These are phyloP conservation scores for Nematodospora anomalae DNA, from an alignment of 1,139 yeast genomes.

Conservation along the genomic window DNA sequence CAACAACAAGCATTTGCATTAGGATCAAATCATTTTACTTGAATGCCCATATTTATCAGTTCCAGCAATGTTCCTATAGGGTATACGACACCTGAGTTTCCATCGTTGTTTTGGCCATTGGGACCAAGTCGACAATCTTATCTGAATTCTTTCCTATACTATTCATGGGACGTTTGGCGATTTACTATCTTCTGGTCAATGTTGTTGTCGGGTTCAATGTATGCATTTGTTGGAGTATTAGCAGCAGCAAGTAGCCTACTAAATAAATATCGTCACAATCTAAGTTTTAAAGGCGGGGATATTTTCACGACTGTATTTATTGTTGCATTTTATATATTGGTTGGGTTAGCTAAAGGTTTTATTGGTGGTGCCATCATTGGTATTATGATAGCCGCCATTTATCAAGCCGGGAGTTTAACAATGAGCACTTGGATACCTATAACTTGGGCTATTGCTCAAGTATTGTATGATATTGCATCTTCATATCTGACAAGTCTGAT, in stretches of 20 bases:
- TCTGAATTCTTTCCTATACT: conserved; percentile 62
- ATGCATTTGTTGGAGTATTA: conserved; percentile 61
- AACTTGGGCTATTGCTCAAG: conserved; percentile 69
- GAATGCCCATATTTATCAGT: conserved; percentile 30
- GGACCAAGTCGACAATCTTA: conserved; percentile 44
- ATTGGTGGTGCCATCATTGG: conserved; percentile 77
- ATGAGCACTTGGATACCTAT: conserved; percentile 96
- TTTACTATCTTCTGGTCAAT: conserved; percentile 84
- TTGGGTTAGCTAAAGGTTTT: conserved; percentile 66
- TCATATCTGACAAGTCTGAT: conserved; percentile 54
- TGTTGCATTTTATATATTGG: conserved; percentile 42
- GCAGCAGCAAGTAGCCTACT: conserved; percentile 49
- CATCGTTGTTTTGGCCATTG: conserved; percentile 76
- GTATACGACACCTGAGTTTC: conserved; percentile 75
- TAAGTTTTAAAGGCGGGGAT: conserved; percentile 15
- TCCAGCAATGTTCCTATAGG: conserved; percentile 69
- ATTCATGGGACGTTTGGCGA: conserved; percentile 73
- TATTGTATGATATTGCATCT: conserved; percentile 63
- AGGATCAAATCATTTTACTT: not conserved
- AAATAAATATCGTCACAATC: conserved; percentile 23
- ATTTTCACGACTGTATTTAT: conserved; percentile 30
- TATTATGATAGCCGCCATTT: conserved; percentile 59
- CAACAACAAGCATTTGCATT: too few species aligned
- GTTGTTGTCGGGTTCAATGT: conserved; percentile 63
- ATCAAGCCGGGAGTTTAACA: conserved; percentile 71